phyloP scores from a whole-genome alignment of 1,139 yeast genomes.

The Candida labiduridarum region DNA sequence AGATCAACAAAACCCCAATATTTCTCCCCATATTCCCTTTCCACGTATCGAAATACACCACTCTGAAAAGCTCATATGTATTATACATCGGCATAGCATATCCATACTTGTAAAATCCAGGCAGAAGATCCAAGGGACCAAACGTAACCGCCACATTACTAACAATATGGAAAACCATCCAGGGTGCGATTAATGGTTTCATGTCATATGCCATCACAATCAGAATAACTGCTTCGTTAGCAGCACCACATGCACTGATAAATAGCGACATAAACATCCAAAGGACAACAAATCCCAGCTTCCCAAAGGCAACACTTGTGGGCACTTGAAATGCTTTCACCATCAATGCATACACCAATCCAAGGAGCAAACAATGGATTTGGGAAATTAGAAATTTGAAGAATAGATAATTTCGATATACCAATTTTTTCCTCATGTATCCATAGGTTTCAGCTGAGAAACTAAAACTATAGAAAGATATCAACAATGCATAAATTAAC shows the following conservation, averaged over 20 bases:
- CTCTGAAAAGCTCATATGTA: conserved; percentile 55
- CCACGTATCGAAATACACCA: conserved; percentile 57
- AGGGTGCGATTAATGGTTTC: conserved; percentile 53
- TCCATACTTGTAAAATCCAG: conserved; percentile 61
- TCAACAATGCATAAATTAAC: conserved; percentile 33
- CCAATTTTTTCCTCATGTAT: conserved; percentile 31
- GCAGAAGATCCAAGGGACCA: conserved; percentile 56
- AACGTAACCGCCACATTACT: conserved; percentile 63
- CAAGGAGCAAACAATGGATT: conserved; percentile 50
- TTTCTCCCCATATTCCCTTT: conserved; percentile 60
- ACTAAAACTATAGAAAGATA: conserved; percentile 38
- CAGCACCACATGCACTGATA: conserved; percentile 64
- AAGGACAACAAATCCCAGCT: conserved; percentile 51
- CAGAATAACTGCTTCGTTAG: conserved; percentile 60
- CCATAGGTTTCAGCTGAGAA: conserved; percentile 27
- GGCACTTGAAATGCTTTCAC: conserved; percentile 65
- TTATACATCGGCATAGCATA: conserved; percentile 68
- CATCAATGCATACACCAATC: conserved; percentile 57
- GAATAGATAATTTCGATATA: conserved; percentile 45
- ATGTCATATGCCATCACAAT: conserved; percentile 48
- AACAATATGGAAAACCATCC: conserved; percentile 66
- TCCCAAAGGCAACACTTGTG: conserved; percentile 55
- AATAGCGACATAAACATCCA: conserved; percentile 59
- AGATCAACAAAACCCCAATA: conserved; percentile 57
- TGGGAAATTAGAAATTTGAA: conserved; percentile 53